Conservation (phyloP, 1,139 yeast species). For the Geotrichum klebahnii region DNA sequence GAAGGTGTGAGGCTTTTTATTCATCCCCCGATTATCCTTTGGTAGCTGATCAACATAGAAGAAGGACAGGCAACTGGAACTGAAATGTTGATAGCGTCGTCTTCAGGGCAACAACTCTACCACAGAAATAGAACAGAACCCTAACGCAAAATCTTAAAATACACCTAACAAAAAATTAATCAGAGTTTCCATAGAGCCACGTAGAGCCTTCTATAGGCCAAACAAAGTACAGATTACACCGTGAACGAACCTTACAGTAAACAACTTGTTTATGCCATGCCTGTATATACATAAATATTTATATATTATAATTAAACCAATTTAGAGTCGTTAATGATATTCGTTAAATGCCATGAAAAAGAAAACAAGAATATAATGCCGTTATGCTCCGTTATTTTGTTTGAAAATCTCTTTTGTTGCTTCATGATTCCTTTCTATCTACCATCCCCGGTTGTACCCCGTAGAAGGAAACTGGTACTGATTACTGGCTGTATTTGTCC, state of each 20-base stretch:
- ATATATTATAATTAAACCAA: neutral
- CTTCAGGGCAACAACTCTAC: too few species aligned
- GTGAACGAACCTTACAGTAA: neutral
- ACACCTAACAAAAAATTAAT: too few species aligned
- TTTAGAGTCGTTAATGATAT: slow-evolving; percentile 4
- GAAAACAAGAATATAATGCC: slow-evolving; percentile 1
- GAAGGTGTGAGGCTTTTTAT: too few species aligned
- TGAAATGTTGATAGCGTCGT: too few species aligned
- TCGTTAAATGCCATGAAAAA: slow-evolving; percentile 10
- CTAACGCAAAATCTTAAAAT: too few species aligned
- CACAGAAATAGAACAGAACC: too few species aligned
- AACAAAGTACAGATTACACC: too few species aligned
- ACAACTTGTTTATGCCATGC: neutral
- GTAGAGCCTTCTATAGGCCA: too few species aligned
- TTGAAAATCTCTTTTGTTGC: neutral
- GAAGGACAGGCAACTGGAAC: too few species aligned
- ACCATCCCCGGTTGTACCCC: slow-evolving; percentile 9
- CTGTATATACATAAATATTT: neutral
- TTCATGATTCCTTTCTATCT: neutral
- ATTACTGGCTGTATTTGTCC: slow-evolving; percentile 8
- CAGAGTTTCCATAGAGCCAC: too few species aligned
- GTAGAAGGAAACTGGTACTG: slow-evolving; percentile 2
- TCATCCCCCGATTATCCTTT: too few species aligned
- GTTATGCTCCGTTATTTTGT: neutral
- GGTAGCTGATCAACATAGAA: too few species aligned